Evolutionary conservation across 2,329 filamentous ascomycete species (phyloP).

Genomic region (Tolypocladium pustulatum): DNA sequence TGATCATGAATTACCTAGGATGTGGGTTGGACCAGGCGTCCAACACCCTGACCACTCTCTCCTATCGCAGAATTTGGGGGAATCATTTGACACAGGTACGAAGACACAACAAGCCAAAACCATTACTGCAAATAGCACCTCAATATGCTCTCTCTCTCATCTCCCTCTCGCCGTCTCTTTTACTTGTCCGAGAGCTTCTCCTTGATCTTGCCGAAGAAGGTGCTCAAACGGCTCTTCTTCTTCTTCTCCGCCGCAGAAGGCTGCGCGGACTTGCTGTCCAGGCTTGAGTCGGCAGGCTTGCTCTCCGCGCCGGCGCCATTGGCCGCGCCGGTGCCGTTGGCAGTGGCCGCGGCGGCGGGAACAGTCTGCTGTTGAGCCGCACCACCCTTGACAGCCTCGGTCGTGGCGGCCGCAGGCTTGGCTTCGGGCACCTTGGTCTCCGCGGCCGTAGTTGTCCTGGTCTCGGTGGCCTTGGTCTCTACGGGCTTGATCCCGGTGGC

Average conservation of each 20-base stretch:
- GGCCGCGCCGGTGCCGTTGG: conserved; percentile 3
- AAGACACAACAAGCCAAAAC: conserved; percentile 24
- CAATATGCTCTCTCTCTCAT: conserved; percentile 4
- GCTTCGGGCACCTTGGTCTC: conserved; percentile 7
- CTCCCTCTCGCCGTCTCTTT: conserved; percentile 3
- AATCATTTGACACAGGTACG: conserved; percentile 27
- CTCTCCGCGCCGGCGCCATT: conserved; percentile 11
- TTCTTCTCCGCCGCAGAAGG: conserved; percentile 39
- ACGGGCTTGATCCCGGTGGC: conserved; percentile 12
- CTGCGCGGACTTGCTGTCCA: conserved; percentile 10
- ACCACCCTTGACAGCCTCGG: conserved; percentile 6
- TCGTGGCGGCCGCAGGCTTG: conserved; percentile 6
- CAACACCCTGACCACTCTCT: conserved; percentile 18
- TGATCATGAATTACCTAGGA: conserved; percentile 23
- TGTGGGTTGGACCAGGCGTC: conserved; percentile 20
- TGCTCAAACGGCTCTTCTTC: conserved; percentile 56
- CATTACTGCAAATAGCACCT: conserved; percentile 13
- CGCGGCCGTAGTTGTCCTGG: conserved; percentile 7
- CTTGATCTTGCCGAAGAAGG: conserved; percentile 49
- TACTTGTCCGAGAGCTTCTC: conserved; percentile 28
- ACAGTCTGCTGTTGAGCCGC: neutral
- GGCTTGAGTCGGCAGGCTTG: conserved; percentile 8
- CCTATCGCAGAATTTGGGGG: conserved; percentile 22
- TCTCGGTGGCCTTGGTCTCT: conserved; percentile 8
- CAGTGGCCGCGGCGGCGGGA: conserved; percentile 5